Evolutionary conservation across 352 stramenopile genomes (phyloP).

Genomic region (Plasmopara muralis): DNA sequence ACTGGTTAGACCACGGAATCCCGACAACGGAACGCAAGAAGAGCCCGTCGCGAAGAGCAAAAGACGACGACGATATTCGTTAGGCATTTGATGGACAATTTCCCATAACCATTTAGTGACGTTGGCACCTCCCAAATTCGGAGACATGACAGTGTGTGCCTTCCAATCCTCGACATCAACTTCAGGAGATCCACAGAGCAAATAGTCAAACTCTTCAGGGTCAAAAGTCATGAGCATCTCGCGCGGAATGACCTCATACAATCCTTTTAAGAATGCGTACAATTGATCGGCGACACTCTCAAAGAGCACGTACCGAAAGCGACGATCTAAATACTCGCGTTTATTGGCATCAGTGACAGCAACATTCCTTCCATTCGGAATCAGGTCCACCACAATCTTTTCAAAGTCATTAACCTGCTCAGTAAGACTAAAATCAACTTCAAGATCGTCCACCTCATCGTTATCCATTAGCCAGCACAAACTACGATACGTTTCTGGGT

Average conservation of each 20-base stretch:
- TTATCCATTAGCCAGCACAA: conserved; percentile 50
- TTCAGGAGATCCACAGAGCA: conserved; percentile 94
- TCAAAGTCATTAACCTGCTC: conserved; percentile 25
- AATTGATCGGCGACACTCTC: conserved; percentile 51
- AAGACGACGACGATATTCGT: conserved; percentile 64
- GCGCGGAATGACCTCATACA: conserved; percentile 95
- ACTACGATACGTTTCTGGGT: conserved; percentile 47
- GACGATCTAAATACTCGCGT: conserved; percentile 87
- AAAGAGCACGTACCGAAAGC: conserved; percentile 55
- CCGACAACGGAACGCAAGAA: conserved; percentile 63
- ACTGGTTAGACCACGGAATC: conserved; percentile 67
- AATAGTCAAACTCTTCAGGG: conserved; percentile 94
- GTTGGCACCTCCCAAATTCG: conserved; percentile 35
- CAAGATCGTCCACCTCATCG: conserved; percentile 43
- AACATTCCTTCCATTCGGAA: conserved; percentile 49
- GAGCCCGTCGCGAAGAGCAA: conserved; percentile 80
- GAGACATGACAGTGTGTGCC: conserved; percentile 61
- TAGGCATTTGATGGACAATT: conserved; percentile 86
- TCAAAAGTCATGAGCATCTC: conserved; percentile 94
- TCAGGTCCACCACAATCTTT: conserved; percentile 39
- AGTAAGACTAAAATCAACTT: conserved; percentile 53
- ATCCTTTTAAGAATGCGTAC: conserved; percentile 81
- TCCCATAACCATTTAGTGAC: conserved; percentile 93
- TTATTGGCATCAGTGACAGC: conserved; percentile 94
- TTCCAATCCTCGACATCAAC: conserved; percentile 97